These are phyloP conservation scores for Neotropicomus parvogracilis DNA, from an alignment of 1,284 basidiomycete species.

Conservation along the genomic window DNA sequence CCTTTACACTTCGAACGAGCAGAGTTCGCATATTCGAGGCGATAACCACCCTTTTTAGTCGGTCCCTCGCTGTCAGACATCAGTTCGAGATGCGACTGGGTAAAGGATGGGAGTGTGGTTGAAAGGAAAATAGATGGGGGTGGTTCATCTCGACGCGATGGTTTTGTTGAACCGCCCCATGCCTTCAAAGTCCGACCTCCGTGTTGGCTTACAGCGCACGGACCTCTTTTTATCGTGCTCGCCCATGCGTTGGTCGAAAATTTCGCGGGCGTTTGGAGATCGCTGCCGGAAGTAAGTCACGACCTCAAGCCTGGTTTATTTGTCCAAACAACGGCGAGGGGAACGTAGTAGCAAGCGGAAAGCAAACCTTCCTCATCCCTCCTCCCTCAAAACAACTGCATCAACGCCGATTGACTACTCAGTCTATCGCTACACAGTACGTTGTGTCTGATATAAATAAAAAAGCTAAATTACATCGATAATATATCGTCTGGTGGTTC, in stretches of 20 bases:
- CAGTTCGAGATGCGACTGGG: constrained; percentile 21
- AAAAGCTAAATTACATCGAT: constrained; percentile 10
- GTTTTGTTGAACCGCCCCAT: constrained; percentile 39
- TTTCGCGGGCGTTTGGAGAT: constrained; percentile 11
- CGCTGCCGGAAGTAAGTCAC: constrained; percentile 11
- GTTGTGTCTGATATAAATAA: constrained; percentile 3
- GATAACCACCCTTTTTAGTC: constrained; percentile 59
- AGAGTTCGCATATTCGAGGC: constrained; percentile 70
- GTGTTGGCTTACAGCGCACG: constrained; percentile 32
- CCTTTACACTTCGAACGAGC: constrained; percentile 82
- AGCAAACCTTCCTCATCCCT: too few species aligned
- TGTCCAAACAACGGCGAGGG: constrained; percentile 30
- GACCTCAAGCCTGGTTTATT: constrained; percentile 26
- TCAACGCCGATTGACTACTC: not conserved
- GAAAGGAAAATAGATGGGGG: constrained; percentile 29
- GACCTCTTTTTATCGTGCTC: constrained; percentile 32
- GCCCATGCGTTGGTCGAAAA: constrained; percentile 22
- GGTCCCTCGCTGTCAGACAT: constrained; percentile 58
- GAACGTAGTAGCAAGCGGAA: not conserved
- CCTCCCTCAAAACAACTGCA: not conserved
- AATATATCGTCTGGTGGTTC: not conserved
- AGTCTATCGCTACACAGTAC: constrained; percentile 1
- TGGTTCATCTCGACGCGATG: constrained; percentile 40
- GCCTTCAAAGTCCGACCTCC: constrained; percentile 36
- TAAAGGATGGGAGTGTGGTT: constrained; percentile 19